Evolutionary conservation across 2,329 filamentous ascomycete species (phyloP).

Genomic region (Fusarium robinianum): DNA sequence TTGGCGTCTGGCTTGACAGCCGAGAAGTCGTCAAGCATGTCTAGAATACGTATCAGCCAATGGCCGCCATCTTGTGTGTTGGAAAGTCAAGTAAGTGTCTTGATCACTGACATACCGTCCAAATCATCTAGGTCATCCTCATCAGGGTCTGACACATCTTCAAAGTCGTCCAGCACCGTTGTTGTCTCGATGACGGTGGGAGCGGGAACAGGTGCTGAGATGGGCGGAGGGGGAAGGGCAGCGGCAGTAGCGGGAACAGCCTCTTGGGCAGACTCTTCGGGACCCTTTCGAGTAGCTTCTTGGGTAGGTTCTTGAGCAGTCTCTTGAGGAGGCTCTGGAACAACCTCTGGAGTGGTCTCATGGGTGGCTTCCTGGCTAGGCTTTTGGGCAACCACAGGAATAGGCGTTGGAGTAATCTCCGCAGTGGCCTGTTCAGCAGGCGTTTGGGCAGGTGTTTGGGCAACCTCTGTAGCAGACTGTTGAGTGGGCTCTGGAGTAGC

Average conservation of each 20-base stretch:
- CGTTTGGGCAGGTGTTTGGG: too few species aligned
- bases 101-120: constrained; percentile 71
- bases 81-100: too few species aligned
- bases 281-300: too few species aligned
- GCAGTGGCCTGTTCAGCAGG: too few species aligned
- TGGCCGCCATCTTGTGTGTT: not conserved
- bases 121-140: constrained; percentile 92
- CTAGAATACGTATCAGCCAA: constrained; percentile 49
- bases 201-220: not conserved
- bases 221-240: not conserved
- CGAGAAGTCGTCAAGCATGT: constrained; percentile 92
- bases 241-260: constrained; percentile 2
- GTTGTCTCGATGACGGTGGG: not conserved
- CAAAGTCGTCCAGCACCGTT: constrained; percentile 36
- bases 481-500: too few species aligned
- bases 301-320: too few species aligned
- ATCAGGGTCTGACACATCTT: constrained; percentile 81
- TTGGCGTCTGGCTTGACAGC: constrained; percentile 56
- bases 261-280: constrained; percentile 18
- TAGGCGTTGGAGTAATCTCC: too few species aligned
- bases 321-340: too few species aligned
- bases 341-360: too few species aligned
- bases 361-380: too few species aligned
- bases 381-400: too few species aligned
- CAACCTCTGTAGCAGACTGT: too few species aligned